A percentile compares a stretch with the other conserved stretches of the same genome.
Conservation (phyloP, 2,329 filamentous ascomycete species). For the Aspergillus melleus region DNA sequence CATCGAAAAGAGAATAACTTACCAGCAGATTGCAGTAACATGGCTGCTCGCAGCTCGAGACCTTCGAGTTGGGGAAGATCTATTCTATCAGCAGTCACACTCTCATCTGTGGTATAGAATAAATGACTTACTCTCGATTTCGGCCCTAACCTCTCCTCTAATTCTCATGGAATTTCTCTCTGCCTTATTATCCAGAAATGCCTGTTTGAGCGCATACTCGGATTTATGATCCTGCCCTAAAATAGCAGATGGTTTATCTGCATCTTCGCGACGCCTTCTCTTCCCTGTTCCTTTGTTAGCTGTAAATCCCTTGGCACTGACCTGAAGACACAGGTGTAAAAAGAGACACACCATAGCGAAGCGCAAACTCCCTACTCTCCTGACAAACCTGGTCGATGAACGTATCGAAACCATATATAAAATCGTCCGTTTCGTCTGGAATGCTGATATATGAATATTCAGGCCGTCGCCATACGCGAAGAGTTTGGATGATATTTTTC, state of each 20-base stretch:
- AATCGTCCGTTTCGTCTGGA: constrained; percentile 28
- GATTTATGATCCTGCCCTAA: not conserved
- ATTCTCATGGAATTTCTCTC: not conserved
- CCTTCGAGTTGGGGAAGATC: not conserved
- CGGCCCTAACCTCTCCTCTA: not conserved
- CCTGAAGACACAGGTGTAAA: not conserved
- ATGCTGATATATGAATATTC: constrained; percentile 15
- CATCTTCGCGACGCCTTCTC: not conserved
- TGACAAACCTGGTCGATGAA: constrained; percentile 41
- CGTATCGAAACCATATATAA: constrained; percentile 43
- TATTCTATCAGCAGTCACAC: not conserved
- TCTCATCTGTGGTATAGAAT: not conserved
- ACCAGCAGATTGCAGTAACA: constrained; percentile 35
- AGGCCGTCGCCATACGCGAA: constrained; percentile 32
- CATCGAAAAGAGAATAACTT: not conserved
- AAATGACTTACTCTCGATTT: not conserved
- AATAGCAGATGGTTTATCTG: not conserved
- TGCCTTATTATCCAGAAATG: not conserved
- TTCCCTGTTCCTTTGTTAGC: not conserved
- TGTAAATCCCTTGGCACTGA: not conserved
- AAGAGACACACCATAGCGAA: constrained; percentile 15
- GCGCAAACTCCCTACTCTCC: constrained; percentile 26
- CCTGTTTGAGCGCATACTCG: not conserved
- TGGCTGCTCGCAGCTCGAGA: constrained; percentile 23
- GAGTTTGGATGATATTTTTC: constrained; percentile 33